A percentile compares a stretch with the other conserved stretches of the same genome.
Conservation (phyloP, 495 filamentous ascomycete genomes). For the Neurospora sp. region DNA sequence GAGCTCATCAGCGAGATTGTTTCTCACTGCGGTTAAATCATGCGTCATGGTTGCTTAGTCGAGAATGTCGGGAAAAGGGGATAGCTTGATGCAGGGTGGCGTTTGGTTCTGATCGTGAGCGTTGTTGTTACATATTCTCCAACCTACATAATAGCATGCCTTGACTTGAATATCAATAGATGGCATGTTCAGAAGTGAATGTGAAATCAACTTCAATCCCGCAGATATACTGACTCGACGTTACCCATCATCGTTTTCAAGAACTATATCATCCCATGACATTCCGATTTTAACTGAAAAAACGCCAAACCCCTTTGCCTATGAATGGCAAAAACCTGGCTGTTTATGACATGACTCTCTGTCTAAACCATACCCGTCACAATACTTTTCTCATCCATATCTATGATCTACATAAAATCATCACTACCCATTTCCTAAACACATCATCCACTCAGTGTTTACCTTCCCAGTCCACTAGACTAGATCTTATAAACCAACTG, state of each 20-base stretch:
- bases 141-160: background rate
- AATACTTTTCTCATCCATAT: background rate
- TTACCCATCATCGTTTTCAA: background rate
- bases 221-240: background rate
- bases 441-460: background rate
- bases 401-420: background rate
- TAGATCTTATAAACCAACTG: constrained; percentile 39
- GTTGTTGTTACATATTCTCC: background rate
- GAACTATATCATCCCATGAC: background rate
- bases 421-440: background rate
- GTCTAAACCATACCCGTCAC: background rate
- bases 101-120: background rate
- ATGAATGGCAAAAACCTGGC: background rate
- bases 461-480: background rate
- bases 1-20: constrained; percentile 79
- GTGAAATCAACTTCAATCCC: background rate
- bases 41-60: background rate
- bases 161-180: background rate
- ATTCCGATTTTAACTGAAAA: background rate
- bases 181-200: background rate
- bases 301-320: background rate
- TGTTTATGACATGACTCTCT: background rate
- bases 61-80: background rate
- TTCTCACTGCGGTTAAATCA: constrained; percentile 62
- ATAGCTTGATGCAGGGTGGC: background rate